These are phyloP conservation scores for Saccharomyces hybrid DNA, from an alignment of 1,139 yeast genomes.

Conservation along the genomic window DNA sequence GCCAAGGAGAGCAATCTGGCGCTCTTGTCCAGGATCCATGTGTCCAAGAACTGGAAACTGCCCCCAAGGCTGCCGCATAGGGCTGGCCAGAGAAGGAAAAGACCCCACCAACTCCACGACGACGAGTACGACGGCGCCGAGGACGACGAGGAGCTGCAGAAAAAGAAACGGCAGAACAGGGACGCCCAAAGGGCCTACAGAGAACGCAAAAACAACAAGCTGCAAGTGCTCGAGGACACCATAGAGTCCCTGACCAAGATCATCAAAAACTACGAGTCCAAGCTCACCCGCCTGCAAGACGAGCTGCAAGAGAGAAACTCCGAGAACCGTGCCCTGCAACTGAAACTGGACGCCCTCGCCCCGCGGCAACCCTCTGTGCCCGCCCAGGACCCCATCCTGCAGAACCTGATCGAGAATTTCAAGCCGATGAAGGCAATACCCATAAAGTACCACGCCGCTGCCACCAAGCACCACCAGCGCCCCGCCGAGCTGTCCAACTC, in stretches of 20 bases:
- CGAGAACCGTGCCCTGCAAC: background rate
- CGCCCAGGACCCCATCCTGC: background rate
- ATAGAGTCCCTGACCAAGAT: slow-evolving; percentile 58
- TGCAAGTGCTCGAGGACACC: slow-evolving; percentile 48
- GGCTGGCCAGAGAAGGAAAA: background rate
- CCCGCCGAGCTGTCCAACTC: background rate
- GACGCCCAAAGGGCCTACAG: slow-evolving; percentile 89
- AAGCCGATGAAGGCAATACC: background rate
- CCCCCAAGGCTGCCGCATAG: slow-evolving; percentile 3
- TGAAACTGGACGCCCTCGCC: background rate
- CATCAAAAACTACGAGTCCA: slow-evolving; percentile 43
- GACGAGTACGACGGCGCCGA: background rate
- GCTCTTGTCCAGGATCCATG: slow-evolving; percentile 3
- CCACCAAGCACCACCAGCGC: background rate
- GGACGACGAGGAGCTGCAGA: slow-evolving; percentile 31
- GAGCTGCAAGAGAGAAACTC: background rate
- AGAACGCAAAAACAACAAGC: slow-evolving; percentile 35
- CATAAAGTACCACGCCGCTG: background rate
- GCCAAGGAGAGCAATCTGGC: slow-evolving; percentile 1
- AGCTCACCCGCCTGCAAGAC: background rate
- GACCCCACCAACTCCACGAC: background rate
- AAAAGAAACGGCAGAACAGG: slow-evolving; percentile 80
- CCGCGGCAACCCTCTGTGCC: background rate
- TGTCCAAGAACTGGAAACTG: slow-evolving; percentile 5
- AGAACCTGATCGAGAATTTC: background rate